These are phyloP conservation scores for Umbellularia californica DNA, from an alignment of 164 flowering plant species.

Conservation along the genomic window DNA sequence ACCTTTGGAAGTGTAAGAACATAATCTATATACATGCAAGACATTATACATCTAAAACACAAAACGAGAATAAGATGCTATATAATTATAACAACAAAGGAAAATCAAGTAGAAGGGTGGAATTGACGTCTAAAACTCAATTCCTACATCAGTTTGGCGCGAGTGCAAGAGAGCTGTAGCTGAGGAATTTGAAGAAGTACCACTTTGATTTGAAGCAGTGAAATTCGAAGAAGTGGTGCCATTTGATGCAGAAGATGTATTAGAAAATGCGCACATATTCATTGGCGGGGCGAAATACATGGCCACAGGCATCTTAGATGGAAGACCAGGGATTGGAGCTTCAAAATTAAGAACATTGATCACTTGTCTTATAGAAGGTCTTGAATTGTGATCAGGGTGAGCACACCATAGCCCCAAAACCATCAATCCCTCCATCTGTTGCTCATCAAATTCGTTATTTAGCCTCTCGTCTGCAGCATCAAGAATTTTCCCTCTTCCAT, in stretches of 20 bases:
- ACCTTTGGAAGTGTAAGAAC: no score
- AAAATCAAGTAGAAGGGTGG: no score
- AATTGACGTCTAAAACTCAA: no score
- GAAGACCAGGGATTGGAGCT: slow-evolving; percentile 25
- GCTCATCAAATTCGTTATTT: slow-evolving; percentile 13
- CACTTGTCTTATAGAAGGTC: slow-evolving; percentile 31
- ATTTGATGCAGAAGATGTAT: not conserved
- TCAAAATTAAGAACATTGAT: slow-evolving; percentile 24
- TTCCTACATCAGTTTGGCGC: no score
- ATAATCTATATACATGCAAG: no score
- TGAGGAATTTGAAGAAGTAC: slow-evolving; percentile 11
- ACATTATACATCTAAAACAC: no score
- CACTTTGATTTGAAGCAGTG: not conserved
- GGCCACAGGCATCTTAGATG: slow-evolving; percentile 25
- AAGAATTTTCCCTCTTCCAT: slow-evolving; percentile 25
- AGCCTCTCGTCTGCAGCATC: slow-evolving; percentile 33
- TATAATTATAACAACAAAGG: no score
- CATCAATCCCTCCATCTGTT: slow-evolving; percentile 27
- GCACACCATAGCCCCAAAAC: slow-evolving; percentile 37
- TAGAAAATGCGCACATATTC: not conserved
- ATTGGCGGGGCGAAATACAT: slow-evolving; percentile 16
- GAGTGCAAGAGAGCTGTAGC: not conserved
- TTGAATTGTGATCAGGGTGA: slow-evolving; percentile 16
- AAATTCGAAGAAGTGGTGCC: not conserved
- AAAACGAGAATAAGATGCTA: no score